Percentiles rank a stretch among this genome's conserved stretches.
phyloP scores from a whole-genome alignment of 169 alveolate genomes.

The Eimeria tenella region DNA sequence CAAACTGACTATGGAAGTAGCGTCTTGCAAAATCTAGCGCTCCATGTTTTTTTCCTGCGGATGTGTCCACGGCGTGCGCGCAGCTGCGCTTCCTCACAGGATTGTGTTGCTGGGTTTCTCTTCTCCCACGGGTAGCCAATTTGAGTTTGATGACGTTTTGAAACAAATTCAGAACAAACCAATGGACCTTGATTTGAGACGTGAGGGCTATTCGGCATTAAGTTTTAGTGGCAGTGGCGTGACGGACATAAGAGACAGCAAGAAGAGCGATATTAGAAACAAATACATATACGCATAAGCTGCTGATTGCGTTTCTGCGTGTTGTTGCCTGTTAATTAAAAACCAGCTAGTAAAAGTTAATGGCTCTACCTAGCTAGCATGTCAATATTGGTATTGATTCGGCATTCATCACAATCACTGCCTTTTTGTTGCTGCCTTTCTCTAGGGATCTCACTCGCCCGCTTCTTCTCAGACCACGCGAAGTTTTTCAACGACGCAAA shows the following conservation, averaged over 20 bases:
- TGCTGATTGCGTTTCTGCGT: background rate
- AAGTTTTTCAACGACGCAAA: slow-evolving; percentile 12
- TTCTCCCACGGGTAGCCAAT: slow-evolving; percentile 11
- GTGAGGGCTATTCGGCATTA: background rate
- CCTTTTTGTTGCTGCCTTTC: background rate
- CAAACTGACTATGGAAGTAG: background rate
- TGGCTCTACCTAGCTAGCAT: too few relatives aligned
- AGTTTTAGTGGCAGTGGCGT: too few relatives aligned
- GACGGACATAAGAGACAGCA: background rate
- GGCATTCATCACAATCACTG: too few relatives aligned
- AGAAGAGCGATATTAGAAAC: background rate
- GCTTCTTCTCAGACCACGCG: background rate
- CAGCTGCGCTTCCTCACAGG: slow-evolving; percentile 27
- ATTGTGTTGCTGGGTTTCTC: slow-evolving; percentile 16
- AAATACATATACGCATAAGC: too few relatives aligned
- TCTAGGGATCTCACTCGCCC: slow-evolving; percentile 25
- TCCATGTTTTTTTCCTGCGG: background rate
- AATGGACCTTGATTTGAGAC: slow-evolving; percentile 4
- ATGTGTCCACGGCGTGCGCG: background rate
- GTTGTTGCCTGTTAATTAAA: background rate
- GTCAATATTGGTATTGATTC: too few relatives aligned
- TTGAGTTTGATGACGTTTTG: slow-evolving; percentile 21
- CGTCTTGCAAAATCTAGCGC: background rate
- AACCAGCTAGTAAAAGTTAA: too few relatives aligned
- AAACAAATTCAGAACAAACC: slow-evolving; percentile 14